Conservation (phyloP, 2,329 filamentous ascomycete genomes). For the Fusarium oligoseptatum region DNA sequence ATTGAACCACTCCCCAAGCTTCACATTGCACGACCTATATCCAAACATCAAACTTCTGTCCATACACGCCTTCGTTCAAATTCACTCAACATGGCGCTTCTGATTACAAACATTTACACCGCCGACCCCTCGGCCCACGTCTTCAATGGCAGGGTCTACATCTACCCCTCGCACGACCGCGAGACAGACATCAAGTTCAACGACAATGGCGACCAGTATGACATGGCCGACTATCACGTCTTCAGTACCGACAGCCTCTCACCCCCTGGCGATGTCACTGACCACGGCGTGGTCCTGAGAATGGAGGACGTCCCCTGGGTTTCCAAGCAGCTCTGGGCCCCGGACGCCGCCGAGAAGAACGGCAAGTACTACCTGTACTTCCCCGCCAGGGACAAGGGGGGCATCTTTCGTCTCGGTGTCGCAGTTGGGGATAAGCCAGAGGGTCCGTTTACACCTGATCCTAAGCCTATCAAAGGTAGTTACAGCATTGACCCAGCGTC, state of each 20-base stretch:
- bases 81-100: constrained; percentile 60
- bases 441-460: constrained; percentile 77
- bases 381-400: constrained; percentile 78
- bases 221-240: constrained; percentile 88
- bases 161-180: constrained; percentile 86
- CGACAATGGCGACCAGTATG: constrained; percentile 88
- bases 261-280: constrained; percentile 71
- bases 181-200: constrained; percentile 81
- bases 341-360: constrained; percentile 77
- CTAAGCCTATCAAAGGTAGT: constrained; percentile 74
- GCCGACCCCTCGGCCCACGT: constrained; percentile 86
- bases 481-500: constrained; percentile 83
- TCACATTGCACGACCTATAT: neutral
- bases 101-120: constrained; percentile 82
- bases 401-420: constrained; percentile 81
- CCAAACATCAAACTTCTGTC: neutral
- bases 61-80: neutral
- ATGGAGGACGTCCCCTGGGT: constrained; percentile 80
- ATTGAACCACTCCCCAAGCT: constrained; percentile 3
- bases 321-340: constrained; percentile 84
- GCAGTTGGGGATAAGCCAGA: constrained; percentile 73
- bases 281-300: constrained; percentile 79
- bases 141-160: constrained; percentile 80
- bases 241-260: constrained; percentile 69
- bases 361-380: constrained; percentile 83